These are phyloP conservation scores for Pseudozyma hubeiensis DNA, from an alignment of 1,284 basidiomycete species.

Conservation along the genomic window DNA sequence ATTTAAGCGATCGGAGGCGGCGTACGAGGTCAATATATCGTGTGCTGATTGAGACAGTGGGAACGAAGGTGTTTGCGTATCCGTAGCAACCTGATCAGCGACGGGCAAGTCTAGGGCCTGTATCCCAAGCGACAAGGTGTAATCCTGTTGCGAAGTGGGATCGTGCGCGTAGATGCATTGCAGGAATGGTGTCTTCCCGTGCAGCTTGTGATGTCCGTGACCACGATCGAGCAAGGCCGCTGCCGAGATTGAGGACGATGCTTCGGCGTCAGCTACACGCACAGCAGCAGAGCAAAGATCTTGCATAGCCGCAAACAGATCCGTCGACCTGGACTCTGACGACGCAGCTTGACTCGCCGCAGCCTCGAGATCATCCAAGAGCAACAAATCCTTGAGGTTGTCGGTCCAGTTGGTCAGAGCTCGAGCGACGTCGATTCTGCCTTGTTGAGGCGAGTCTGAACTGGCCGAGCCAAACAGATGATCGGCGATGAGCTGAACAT, in stretches of 20 bases:
- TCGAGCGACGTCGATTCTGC: conserved; percentile 14
- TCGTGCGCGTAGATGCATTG: conserved; percentile 32
- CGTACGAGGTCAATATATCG: conserved; percentile 5
- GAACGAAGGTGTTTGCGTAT: conserved; percentile 14
- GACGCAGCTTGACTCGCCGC: conserved; percentile 20
- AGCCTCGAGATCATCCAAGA: conserved; percentile 31
- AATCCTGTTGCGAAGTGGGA: conserved; percentile 20
- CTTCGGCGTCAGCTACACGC: conserved; percentile 27
- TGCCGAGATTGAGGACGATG: conserved; percentile 2
- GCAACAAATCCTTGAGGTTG: conserved; percentile 37
- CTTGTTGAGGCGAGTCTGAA: conserved; percentile 7
- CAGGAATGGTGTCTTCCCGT: conserved; percentile 30
- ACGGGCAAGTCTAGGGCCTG: conserved; percentile 32
- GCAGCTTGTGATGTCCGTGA: conserved; percentile 34
- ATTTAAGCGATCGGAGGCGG: conserved; percentile 1
- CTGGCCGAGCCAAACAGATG: conserved; percentile 26
- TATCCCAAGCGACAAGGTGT: conserved; percentile 30
- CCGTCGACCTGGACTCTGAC: conserved; percentile 5
- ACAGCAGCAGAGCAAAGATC: conserved; percentile 17
- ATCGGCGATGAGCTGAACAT: conserved; percentile 36
- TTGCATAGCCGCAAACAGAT: conserved; percentile 48
- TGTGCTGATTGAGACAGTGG: conserved; percentile 26
- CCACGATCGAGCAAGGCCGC: conserved; percentile 28
- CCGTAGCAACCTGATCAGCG: conserved; percentile 1
- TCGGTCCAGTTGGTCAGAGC: conserved; percentile 25